phyloP scores from a whole-genome alignment of 1,284 basidiomycete genomes.

The Cutaneotrichosporon sp. region DNA sequence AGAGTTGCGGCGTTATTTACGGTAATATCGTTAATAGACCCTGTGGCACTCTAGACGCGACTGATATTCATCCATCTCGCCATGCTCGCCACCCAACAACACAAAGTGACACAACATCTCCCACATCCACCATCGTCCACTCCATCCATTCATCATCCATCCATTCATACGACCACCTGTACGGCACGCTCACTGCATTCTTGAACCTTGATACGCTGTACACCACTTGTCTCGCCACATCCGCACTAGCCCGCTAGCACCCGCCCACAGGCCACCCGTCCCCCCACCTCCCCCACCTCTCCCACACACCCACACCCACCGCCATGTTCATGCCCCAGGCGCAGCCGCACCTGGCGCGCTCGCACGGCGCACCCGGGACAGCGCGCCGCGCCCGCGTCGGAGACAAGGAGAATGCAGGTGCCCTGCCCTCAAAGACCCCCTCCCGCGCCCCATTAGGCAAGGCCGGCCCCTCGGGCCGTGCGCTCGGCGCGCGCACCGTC shows the following conservation, averaged over 20 bases:
- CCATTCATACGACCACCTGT: too few species aligned
- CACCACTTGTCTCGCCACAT: too few species aligned
- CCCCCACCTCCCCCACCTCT: not conserved
- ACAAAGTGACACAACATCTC: not conserved
- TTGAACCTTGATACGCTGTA: not conserved
- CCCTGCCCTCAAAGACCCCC: conserved; percentile 24
- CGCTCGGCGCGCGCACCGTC: conserved; percentile 21
- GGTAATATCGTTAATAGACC: not conserved
- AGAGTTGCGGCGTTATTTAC: not conserved
- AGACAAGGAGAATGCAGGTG: conserved; percentile 26
- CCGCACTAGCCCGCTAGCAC: too few species aligned
- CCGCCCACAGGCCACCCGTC: not conserved
- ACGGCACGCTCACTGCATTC: too few species aligned
- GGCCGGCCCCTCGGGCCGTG: conserved; percentile 17
- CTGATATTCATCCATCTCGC: conserved; percentile 13
- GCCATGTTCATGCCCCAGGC: conserved; percentile 23
- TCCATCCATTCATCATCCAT: conserved; percentile 6
- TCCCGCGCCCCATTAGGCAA: conserved; percentile 19
- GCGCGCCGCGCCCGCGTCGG: conserved; percentile 14
- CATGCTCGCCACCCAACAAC: conserved; percentile 6
- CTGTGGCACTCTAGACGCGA: conserved; percentile 11
- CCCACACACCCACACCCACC: not conserved
- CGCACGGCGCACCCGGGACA: conserved; percentile 17
- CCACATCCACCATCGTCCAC: not conserved
- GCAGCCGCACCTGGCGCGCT: conserved; percentile 14